Evolutionary conservation across 2,329 filamentous ascomycete genomes (phyloP).

Genomic region (Neurospora sp.): DNA sequence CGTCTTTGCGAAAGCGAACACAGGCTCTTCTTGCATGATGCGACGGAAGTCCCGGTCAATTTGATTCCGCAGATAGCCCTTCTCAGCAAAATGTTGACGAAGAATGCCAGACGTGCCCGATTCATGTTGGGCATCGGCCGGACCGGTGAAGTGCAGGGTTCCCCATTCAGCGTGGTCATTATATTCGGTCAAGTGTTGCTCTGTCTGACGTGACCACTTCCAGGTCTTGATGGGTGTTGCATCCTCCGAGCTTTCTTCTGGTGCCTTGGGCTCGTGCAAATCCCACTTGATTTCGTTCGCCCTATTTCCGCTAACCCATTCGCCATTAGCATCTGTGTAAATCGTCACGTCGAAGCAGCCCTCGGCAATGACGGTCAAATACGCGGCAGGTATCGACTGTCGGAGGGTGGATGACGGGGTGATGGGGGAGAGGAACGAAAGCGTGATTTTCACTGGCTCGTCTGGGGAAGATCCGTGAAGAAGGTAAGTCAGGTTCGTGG

Average conservation of each 20-base stretch:
- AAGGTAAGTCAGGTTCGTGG: slow-evolving; percentile 39
- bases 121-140: slow-evolving; percentile 58
- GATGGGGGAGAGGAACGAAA: slow-evolving; percentile 63
- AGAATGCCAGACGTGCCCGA: slow-evolving; percentile 57
- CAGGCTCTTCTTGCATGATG: slow-evolving; percentile 69
- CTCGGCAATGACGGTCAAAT: slow-evolving; percentile 61
- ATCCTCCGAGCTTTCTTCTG: slow-evolving; percentile 19
- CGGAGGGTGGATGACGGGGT: slow-evolving; percentile 72
- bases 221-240: slow-evolving; percentile 51
- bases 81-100: slow-evolving; percentile 59
- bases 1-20: slow-evolving; percentile 68
- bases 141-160: slow-evolving; percentile 65
- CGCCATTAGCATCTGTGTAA: slow-evolving; percentile 61
- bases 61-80: slow-evolving; percentile 54
- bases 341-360: slow-evolving; percentile 55
- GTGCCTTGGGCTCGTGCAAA: slow-evolving; percentile 36
- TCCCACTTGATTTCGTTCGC: slow-evolving; percentile 63
- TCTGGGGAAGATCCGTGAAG: slow-evolving; percentile 23
- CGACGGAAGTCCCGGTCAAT: slow-evolving; percentile 57
- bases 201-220: slow-evolving; percentile 48
- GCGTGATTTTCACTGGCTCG: slow-evolving; percentile 27
- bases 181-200: slow-evolving; percentile 66
- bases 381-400: slow-evolving; percentile 74
- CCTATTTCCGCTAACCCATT: slow-evolving; percentile 73
- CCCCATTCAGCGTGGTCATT: slow-evolving; percentile 77